Evolutionary conservation across 306 rosid species (phyloP), one percentile per base, ranked within the genome.

Genomic region (Cicer cuneatum): DNA sequence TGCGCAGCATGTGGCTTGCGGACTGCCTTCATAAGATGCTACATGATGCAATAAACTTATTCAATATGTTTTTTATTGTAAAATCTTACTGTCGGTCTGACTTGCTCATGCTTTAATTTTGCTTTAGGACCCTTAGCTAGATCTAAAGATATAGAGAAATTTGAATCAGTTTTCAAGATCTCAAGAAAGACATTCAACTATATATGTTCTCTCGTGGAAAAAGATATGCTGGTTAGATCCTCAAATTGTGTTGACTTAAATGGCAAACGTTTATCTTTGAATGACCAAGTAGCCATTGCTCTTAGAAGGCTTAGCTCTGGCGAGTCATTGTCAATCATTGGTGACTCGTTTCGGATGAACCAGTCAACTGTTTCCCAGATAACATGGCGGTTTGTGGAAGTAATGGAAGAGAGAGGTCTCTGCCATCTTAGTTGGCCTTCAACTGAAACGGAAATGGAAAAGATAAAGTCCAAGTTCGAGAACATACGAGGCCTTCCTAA

Each of bases 281-380:
- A 86, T 47, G 98, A 93, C 64, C 97, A 93, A 81, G 98, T 93
- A 47, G 98, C 93, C 29, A 73, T 93, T 53, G 96, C 98, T 75
- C 90, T 93, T 13, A 84, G 96, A 82, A 89, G 97, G 87, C 97
- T 93, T 40, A 74, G 93, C 85, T 90, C 97, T 13, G 98, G 98
- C 6, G 97, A 90, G 59, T 93, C 98, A 6, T 63, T 93, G 77
- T 80, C 85, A 42, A 82, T 57, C 68, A 82, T 93, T 1, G 98
- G 98, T 1, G 90, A 90, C 41, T 86, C 88, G 47, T 93, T 93
- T 74, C 77, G 81, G 72, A 57, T 90, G 80, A 89, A 85, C 86
- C 93, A 84, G 53, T 85, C 98, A 49, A 83, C 97, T 10, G 98
- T 93, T 81, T 86, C 98, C 64, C 93, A 93, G 71, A 11, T 89